A percentile compares a stretch with the other conserved stretches of the same genome.
These are phyloP conservation scores for Zymoseptoria ardabiliae DNA, from an alignment of 2,329 filamentous ascomycete genomes.

Conservation along the genomic window DNA sequence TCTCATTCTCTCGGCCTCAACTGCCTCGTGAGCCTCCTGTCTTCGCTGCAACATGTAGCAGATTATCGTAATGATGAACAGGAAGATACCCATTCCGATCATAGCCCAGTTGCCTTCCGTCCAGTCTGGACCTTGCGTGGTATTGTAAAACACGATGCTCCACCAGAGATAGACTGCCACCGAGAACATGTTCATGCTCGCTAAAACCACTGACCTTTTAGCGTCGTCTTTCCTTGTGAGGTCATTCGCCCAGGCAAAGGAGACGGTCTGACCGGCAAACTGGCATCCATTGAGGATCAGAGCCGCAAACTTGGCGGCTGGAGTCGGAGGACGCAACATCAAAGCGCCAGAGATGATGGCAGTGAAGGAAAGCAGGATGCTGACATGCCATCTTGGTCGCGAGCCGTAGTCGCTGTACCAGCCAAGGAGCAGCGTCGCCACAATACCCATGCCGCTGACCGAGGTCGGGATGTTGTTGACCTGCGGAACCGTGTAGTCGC, in stretches of 20 bases:
- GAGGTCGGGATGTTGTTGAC: slow-evolving; percentile 23
- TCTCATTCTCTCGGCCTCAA: not conserved
- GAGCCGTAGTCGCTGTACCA: slow-evolving; percentile 23
- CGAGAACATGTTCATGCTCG: slow-evolving; percentile 24
- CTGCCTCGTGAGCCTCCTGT: slow-evolving; percentile 17
- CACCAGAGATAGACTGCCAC: slow-evolving; percentile 23
- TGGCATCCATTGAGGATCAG: slow-evolving; percentile 22
- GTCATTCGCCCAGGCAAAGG: slow-evolving; percentile 25
- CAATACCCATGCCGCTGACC: slow-evolving; percentile 20
- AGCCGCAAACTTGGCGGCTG: slow-evolving; percentile 20
- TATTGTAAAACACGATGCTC: slow-evolving; percentile 24
- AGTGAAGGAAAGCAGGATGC: slow-evolving; percentile 22
- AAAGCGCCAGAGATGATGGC: slow-evolving; percentile 20
- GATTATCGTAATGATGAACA: slow-evolving; percentile 17
- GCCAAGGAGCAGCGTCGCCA: slow-evolving; percentile 20
- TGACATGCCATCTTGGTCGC: slow-evolving; percentile 20
- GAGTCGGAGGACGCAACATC: slow-evolving; percentile 17
- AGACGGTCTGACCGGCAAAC: slow-evolving; percentile 21
- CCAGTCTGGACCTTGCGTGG: slow-evolving; percentile 22
- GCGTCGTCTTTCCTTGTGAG: slow-evolving; percentile 20
- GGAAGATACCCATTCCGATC: slow-evolving; percentile 22
- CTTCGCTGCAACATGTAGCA: slow-evolving; percentile 17
- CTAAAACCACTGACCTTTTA: slow-evolving; percentile 19
- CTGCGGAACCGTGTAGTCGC: slow-evolving; percentile 17
- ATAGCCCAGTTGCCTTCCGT: slow-evolving; percentile 22